These are phyloP conservation scores for Solanum megistacrolobum DNA, from an alignment of 257 asterid genomes.

Conservation along the genomic window DNA sequence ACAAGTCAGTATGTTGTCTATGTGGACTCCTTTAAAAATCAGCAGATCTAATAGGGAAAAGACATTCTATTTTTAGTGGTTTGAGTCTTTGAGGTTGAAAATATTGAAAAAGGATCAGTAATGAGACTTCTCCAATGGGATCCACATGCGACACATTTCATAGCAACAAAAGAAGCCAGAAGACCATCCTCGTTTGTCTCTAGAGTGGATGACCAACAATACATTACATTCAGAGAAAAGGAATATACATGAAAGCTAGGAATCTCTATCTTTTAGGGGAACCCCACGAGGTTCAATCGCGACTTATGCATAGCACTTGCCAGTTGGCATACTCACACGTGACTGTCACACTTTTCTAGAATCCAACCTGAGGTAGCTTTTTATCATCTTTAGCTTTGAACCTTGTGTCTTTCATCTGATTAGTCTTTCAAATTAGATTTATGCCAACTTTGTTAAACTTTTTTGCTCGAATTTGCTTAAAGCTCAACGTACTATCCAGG, in stretches of 20 bases:
- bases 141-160: not conserved
- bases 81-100: not conserved
- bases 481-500: not conserved
- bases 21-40: not conserved
- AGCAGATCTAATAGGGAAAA: not conserved
- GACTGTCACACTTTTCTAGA: not conserved
- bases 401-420: not conserved
- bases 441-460: not conserved
- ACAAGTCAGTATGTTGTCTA: not conserved
- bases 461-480: not conserved
- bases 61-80: not conserved
- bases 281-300: not conserved
- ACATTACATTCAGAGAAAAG: not conserved
- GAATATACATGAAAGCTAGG: not conserved
- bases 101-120: not conserved
- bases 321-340: not conserved
- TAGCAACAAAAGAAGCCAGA: not conserved
- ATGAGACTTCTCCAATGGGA: not conserved
- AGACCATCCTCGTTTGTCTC: not conserved
- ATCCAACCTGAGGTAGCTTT: not conserved
- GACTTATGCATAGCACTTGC: not conserved
- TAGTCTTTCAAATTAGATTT: not conserved
- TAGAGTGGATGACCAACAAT: not conserved
- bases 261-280: not conserved
- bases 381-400: not conserved